Percentiles rank a stretch among this genome's conserved stretches.
Evolutionary conservation across 768 basidiomycete genomes (phyloP).

Genomic region (Hygrophorus pudorinus): DNA sequence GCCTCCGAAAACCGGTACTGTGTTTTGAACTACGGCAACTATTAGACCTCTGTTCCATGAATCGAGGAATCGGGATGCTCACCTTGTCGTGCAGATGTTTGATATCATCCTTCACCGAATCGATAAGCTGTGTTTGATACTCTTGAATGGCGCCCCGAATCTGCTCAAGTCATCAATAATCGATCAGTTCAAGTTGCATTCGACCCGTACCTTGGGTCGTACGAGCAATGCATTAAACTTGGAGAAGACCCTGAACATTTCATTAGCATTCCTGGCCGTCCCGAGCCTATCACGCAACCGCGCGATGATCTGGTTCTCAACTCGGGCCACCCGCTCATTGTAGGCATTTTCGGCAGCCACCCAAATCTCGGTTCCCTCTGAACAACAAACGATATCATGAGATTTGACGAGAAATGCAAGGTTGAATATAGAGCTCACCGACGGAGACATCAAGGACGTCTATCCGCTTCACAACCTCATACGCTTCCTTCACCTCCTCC

Average conservation of each 20-base stretch:
- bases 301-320: conserved; percentile 98
- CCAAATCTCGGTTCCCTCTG: conserved; percentile 98
- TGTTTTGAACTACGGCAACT: conserved; percentile 66
- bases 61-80: neutral
- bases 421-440: conserved; percentile 39
- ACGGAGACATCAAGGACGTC: conserved; percentile 92
- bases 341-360: conserved; percentile 95
- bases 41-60: neutral
- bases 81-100: conserved; percentile 91
- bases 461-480: conserved; percentile 94
- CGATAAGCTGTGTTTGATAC: conserved; percentile 97
- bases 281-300: conserved; percentile 84
- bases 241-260: conserved; percentile 99
- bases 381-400: neutral
- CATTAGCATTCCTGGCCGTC: conserved; percentile 93
- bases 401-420: conserved; percentile 1
- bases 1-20: conserved; percentile 94
- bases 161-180: conserved; percentile 25
- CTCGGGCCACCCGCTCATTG: conserved; percentile 92
- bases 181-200: neutral
- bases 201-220: conserved; percentile 70
- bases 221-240: conserved; percentile 98
- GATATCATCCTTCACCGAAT: conserved; percentile 98
- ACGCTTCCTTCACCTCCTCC: conserved; percentile 92
- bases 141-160: conserved; percentile 98